These are phyloP conservation scores for Thelephora ganbajun DNA, from an alignment of 768 basidiomycete species.

Conservation along the genomic window DNA sequence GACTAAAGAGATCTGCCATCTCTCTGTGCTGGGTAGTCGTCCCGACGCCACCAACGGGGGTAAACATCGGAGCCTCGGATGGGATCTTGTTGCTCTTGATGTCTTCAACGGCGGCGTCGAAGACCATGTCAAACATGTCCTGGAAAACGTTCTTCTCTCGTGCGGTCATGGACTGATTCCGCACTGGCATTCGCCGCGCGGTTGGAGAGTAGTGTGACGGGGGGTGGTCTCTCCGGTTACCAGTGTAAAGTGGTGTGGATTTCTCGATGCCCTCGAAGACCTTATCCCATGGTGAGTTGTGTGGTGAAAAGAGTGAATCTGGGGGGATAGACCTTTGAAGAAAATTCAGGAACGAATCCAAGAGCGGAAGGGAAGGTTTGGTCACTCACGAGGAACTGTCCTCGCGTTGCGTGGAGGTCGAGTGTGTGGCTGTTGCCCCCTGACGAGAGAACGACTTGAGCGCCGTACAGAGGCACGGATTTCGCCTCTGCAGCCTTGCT, in stretches of 20 bases:
- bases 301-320: slow-evolving; percentile 16
- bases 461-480: too few relatives aligned
- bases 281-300: slow-evolving; percentile 33
- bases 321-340: neutral
- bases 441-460: too few relatives aligned
- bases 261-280: slow-evolving; percentile 34
- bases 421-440: too few relatives aligned
- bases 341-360: neutral
- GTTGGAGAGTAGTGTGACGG: slow-evolving; percentile 3
- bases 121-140: slow-evolving; percentile 63
- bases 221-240: slow-evolving; percentile 6
- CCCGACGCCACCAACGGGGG: neutral
- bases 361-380: too few relatives aligned
- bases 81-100: slow-evolving; percentile 8
- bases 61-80: neutral
- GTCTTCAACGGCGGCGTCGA: slow-evolving; percentile 33
- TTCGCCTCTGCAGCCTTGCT: too few relatives aligned
- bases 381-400: too few relatives aligned
- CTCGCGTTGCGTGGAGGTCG: too few relatives aligned
- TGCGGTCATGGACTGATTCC: slow-evolving; percentile 51
- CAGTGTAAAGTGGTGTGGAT: slow-evolving; percentile 12
- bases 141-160: slow-evolving; percentile 54
- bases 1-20: slow-evolving; percentile 38
- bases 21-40: slow-evolving; percentile 12
- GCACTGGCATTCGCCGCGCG: slow-evolving; percentile 8